Base-by-base conservation (phyloP, 176 grass and related monocot species). In the Phoenix roebelenii region DNA sequence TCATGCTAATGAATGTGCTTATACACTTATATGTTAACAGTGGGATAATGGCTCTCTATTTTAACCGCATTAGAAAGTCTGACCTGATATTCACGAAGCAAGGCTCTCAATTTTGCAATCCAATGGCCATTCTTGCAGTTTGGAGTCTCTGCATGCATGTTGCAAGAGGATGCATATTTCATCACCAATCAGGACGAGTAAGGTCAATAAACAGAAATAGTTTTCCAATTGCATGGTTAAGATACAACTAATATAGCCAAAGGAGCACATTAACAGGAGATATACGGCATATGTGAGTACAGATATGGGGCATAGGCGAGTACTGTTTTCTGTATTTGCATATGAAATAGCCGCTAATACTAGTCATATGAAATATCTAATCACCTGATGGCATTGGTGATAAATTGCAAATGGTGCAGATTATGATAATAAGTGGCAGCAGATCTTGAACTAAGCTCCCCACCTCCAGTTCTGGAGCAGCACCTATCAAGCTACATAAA, bases 51-150 rank as follows among this genome's bases (percentile, higher is more conserved):
- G 35, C 7, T 39, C 9, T 39, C 1, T 12, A 39, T 39, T 39
- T 30, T 1, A 39, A 39, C 35, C 35, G 14, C 35, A 44, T 14
- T 44, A 44, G 35, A 12, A 44, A 44, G 35, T 44, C 9, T 39
- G 54, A 97, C 87, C 93, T 97, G 93, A 64, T 91, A 91, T 78
- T 97, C 93, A 60, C 93, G 81, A 70, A 97, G 78, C 84, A 97
- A 28, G 93, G 87, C 76, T 97, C 93, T 70, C 79, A 83, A 62
- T 92, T 82, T 55, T 97, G 79, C 51, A 97, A 75, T 55, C 71
- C 74, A 32, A 98, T 79, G 58, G 93, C 87, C 82, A 76, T 71
- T 71, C 79, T 98, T 50, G 87, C 85, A 18, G 55, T 59, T 55
- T 92, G 87, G 52, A 98, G 73, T 59, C 58, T 88, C 48, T 85